Conservation (phyloP, 331 rosid species). For the Rosa hybrid region DNA sequence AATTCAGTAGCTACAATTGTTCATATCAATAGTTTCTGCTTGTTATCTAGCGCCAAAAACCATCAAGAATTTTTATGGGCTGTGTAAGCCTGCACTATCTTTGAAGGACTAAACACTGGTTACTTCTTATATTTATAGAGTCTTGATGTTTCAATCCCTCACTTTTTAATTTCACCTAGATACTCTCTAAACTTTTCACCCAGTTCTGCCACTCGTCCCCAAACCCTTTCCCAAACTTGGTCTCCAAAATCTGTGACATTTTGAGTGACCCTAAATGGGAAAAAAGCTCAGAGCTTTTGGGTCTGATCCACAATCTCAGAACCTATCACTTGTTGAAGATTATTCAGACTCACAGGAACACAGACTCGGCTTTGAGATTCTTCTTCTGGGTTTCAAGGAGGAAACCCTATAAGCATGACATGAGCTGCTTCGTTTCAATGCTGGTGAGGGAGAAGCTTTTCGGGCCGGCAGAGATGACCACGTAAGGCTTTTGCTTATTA, state of each 20-base stretch:
- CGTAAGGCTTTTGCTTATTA: slow-evolving; percentile 41
- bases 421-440: slow-evolving; percentile 36
- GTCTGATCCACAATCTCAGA: slow-evolving; percentile 28
- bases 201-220: not conserved
- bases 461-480: slow-evolving; percentile 31
- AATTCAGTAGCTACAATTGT: not conserved
- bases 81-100: not conserved
- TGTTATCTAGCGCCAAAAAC: not conserved
- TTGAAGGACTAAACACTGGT: too few relatives aligned
- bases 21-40: not conserved
- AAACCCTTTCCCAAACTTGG: slow-evolving; percentile 23
- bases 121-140: too few relatives aligned
- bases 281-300: slow-evolving; percentile 29
- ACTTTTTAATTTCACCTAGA: too few relatives aligned
- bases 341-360: slow-evolving; percentile 31
- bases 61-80: not conserved
- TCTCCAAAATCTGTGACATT: slow-evolving; percentile 31
- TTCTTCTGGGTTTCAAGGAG: slow-evolving; percentile 40
- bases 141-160: too few relatives aligned
- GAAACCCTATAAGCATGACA: slow-evolving; percentile 27
- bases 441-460: slow-evolving; percentile 22
- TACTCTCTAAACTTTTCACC: not conserved
- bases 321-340: slow-evolving; percentile 28
- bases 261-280: slow-evolving; percentile 37
- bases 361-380: slow-evolving; percentile 43